A percentile compares a stretch with the other conserved stretches of the same genome.
Conservation (phyloP, 768 basidiomycete genomes). For the Pleurotus platypus region DNA sequence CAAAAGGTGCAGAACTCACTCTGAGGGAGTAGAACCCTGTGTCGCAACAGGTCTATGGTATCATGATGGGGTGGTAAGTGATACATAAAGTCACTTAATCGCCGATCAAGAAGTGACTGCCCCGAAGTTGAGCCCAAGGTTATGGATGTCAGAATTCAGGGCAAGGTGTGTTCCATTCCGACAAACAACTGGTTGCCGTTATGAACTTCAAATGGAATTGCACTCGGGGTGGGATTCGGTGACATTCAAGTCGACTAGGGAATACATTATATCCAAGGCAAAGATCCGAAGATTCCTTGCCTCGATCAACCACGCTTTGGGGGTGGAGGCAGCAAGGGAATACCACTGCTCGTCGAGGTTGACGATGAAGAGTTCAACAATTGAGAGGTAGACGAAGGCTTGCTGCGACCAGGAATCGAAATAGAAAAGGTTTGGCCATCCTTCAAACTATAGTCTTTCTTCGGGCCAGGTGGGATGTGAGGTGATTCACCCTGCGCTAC, state of each 20-base stretch:
- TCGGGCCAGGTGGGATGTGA: slow-evolving; percentile 71
- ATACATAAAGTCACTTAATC: not conserved
- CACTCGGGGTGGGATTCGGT: too few species aligned
- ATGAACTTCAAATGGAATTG: too few species aligned
- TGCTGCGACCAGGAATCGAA: slow-evolving; percentile 76
- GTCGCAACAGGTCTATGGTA: not conserved
- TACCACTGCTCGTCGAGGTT: slow-evolving; percentile 26
- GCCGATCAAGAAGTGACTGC: not conserved
- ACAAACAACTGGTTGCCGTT: too few species aligned
- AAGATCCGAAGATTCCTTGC: not conserved
- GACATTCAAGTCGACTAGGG: too few species aligned
- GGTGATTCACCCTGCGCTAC: slow-evolving; percentile 41
- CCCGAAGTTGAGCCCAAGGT: slow-evolving; percentile 6
- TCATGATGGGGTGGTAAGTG: not conserved
- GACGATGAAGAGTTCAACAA: slow-evolving; percentile 33
- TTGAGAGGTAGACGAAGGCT: slow-evolving; percentile 30
- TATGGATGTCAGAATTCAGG: not conserved
- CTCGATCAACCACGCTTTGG: slow-evolving; percentile 43
- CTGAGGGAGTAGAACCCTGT: not conserved
- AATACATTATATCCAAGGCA: not conserved
- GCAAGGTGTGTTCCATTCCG: not conserved
- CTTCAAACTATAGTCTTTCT: slow-evolving; percentile 92
- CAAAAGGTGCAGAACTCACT: not conserved
- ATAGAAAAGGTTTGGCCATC: slow-evolving; percentile 95
- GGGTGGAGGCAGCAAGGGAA: slow-evolving; percentile 84